Evolutionary conservation across 331 rosid species (phyloP), one percentile per base, ranked within the genome.

Genomic region (Arachis monticola): DNA sequence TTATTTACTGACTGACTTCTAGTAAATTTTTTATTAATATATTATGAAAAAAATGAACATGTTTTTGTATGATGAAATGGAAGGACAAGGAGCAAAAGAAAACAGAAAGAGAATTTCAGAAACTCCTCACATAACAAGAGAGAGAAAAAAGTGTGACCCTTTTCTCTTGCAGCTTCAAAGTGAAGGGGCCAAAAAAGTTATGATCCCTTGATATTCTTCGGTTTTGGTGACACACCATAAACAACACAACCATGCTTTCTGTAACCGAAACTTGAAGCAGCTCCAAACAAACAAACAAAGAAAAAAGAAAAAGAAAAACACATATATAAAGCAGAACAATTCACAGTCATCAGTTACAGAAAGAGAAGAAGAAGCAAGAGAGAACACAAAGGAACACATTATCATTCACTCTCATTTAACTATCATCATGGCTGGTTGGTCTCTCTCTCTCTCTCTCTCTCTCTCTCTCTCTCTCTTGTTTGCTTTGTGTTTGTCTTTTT

Each of bases 221-320:
- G 57, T 51, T 10, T 10, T 52, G 17, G 69, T 62, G 67, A 52
- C 82, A 71, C 35, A 64, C 67, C 41, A 64, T 52, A 40, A 9
- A n/a, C 48, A 56, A 59, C 35, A 62, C 17, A 32, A 22, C 72
- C 22, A 1, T 72, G 52, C 3, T 80, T 79, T 78, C 51, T 83
- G 89, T 79, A 85, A 82, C 85, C 57, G 84, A 76, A 85, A 80
- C 69, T 52, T 60, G 69, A 74, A 77, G 67, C 67, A 61, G 67
- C 73, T 48, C 40, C 40, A 35, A 35, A 35, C 40, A 35, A 35
- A 35, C 27, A 22, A 22, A 22, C 27, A 22, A 22, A 22, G 0
- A 22, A 22, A 22, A 22, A 22, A 22, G 27, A 22, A 22, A 22
- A 22, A 22, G 27, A 22, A 22, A 22, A 22, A 22, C 27, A 22